Conservation (phyloP, 1,284 basidiomycete genomes). For the Gomphus bonarii region DNA sequence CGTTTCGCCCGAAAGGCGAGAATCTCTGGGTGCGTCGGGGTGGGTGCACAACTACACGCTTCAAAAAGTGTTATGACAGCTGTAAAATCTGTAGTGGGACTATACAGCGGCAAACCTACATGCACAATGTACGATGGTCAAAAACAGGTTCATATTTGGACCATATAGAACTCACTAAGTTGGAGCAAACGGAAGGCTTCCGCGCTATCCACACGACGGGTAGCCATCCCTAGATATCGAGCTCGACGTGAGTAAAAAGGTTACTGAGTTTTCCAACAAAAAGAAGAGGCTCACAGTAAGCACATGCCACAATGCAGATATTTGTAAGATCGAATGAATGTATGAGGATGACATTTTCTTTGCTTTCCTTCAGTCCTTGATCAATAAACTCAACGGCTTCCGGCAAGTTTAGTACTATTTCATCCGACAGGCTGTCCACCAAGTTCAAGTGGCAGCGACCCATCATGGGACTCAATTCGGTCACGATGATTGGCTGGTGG, state of each 20-base stretch:
- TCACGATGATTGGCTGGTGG: conserved; percentile 8
- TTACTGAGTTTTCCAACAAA: neutral
- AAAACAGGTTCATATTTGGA: neutral
- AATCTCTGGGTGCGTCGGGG: conserved; percentile 25
- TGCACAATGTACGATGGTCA: neutral
- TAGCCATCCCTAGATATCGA: conserved; percentile 4
- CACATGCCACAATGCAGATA: conserved; percentile 5
- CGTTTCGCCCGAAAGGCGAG: neutral
- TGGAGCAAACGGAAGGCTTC: conserved; percentile 8
- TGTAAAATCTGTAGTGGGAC: conserved; percentile 37
- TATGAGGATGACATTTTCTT: conserved; percentile 2
- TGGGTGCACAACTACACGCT: conserved; percentile 33
- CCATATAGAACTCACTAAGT: conserved; percentile 1
- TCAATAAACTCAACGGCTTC: conserved; percentile 10
- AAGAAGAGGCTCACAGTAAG: conserved; percentile 7
- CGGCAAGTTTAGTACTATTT: conserved; percentile 4
- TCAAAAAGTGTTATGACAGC: conserved; percentile 38
- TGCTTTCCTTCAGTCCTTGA: neutral
- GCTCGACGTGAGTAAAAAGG: neutral
- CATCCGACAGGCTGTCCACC: conserved; percentile 7
- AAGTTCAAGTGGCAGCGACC: conserved; percentile 9
- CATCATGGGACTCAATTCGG: conserved; percentile 4
- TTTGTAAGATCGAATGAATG: conserved; percentile 10
- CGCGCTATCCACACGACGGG: neutral
- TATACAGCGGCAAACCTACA: conserved; percentile 45